Base-by-base conservation (phyloP, 805 yeast genomes). In the Zygotorulaspora danielsina region DNA sequence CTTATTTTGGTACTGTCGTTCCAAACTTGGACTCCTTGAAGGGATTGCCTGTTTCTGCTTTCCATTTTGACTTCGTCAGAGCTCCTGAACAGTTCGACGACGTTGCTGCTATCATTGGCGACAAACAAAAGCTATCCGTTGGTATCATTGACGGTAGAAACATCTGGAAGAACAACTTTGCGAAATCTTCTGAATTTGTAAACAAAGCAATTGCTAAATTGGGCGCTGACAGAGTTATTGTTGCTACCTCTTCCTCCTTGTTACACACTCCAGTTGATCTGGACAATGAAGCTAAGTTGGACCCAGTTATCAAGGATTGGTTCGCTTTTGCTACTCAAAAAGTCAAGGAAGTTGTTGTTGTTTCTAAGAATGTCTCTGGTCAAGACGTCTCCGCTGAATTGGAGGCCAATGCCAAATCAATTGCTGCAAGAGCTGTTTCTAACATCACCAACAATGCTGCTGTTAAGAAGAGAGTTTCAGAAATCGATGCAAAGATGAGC, bases 91-190 rank as follows among this genome's bases (percentile, higher is more conserved):
- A 93, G 78, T 79, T 93, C 54, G 90, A 86, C 43, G 85, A 79
- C 41, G 95, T 85, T 57, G 70, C 76, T 46, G 71, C 76, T 43
- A 72, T 84, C 60, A 70, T 90, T 44, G 65, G 74, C 53, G 76
- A 72, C 50, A 71, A 78, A 52, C 95, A 93, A 76, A 71, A 75
- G 50, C 75, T 93, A 64, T 90, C 97, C 48, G 96, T 84, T 53
- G 98, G 98, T 86, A 78, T 93, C 59, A 89, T 93, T 62, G 94
- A 88, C 63, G 98, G 98, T 73, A 88, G 98, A 80, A 93, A 93
- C 82, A 87, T 93, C 73, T 93, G 98, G 98, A 93, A 93, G 80
- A 83, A 95, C 69, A 84, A 93, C 76, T 86, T 83, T 64, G 67
- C 93, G 63, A 79, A 80, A 72, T 94, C 98, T 54, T 72, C 88